Conservation (phyloP, 1,139 yeast species). For the Hansenula lynferdii region DNA sequence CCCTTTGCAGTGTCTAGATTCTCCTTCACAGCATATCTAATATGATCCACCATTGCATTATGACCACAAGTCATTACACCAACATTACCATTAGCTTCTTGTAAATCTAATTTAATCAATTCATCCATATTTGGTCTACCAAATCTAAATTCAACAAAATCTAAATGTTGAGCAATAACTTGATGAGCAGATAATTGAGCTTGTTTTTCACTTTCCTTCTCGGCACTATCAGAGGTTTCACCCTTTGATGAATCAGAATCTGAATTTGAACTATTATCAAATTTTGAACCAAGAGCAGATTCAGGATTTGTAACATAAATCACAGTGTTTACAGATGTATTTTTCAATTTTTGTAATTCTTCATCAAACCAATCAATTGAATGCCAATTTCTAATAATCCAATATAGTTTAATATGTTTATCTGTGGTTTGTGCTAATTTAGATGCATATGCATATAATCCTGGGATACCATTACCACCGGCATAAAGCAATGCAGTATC, state of each 20-base stretch:
- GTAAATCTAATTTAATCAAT: constrained; percentile 33
- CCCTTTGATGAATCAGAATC: constrained; percentile 1
- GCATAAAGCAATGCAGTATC: constrained; percentile 51
- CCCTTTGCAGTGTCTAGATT: constrained; percentile 12
- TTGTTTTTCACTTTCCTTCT: constrained; percentile 4
- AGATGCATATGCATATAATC: constrained; percentile 30
- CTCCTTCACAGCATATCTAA: constrained; percentile 30
- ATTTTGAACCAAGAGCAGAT: constrained; percentile 7
- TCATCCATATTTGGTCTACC: constrained; percentile 41
- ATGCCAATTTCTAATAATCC: constrained; percentile 44
- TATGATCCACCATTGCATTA: constrained; percentile 47
- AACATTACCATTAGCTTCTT: constrained; percentile 34
- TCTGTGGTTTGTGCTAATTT: constrained; percentile 3
- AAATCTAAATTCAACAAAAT: constrained; percentile 33
- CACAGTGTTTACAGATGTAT: constrained; percentile 31
- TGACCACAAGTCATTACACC: constrained; percentile 49
- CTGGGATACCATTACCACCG: constrained; percentile 74
- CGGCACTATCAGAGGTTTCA: constrained; percentile 4
- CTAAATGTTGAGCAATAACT: constrained; percentile 16
- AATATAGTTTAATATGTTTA: constrained; percentile 35
- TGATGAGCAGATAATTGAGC: constrained; percentile 5
- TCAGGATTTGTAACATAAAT: constrained; percentile 33
- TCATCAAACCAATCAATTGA: constrained; percentile 48
- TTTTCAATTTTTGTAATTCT: constrained; percentile 34
- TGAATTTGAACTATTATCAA: not conserved